Conservation (phyloP, 2,329 filamentous ascomycete genomes). For the Fusarium xyrophilum region DNA sequence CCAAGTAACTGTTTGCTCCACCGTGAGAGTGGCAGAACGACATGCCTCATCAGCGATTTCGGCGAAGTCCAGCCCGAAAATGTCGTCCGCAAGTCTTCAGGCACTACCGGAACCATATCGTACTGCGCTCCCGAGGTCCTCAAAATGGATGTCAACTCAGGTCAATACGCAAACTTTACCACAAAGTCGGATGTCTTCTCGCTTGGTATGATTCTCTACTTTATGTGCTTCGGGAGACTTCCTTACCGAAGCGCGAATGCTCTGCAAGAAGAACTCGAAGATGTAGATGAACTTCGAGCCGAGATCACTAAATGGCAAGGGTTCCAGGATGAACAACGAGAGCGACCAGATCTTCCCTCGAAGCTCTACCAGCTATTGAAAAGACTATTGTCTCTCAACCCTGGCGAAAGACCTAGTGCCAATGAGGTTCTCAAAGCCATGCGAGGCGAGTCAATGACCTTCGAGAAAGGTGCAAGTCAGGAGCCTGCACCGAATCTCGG, state of each 20-base stretch:
- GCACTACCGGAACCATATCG: slow-evolving; percentile 93
- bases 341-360: slow-evolving; percentile 82
- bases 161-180: slow-evolving; percentile 89
- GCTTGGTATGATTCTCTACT: slow-evolving; percentile 97
- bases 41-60: slow-evolving; percentile 94
- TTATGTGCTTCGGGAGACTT: slow-evolving; percentile 91
- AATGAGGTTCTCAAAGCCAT: slow-evolving; percentile 84
- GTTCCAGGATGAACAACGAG: slow-evolving; percentile 77
- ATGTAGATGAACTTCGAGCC: slow-evolving; percentile 80
- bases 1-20: slow-evolving; percentile 95
- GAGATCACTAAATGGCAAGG: slow-evolving; percentile 91
- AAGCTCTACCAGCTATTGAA: slow-evolving; percentile 87
- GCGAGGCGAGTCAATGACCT: slow-evolving; percentile 65
- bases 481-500: slow-evolving; percentile 50
- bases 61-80: slow-evolving; percentile 92
- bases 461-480: slow-evolving; percentile 52
- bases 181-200: slow-evolving; percentile 99
- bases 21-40: slow-evolving; percentile 71
- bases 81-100: slow-evolving; percentile 82
- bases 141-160: slow-evolving; percentile 67
- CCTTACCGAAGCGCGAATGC: slow-evolving; percentile 86
- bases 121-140: slow-evolving; percentile 97
- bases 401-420: slow-evolving; percentile 78
- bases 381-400: slow-evolving; percentile 78
- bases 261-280: slow-evolving; percentile 89